These are phyloP conservation scores for Parathielavia appendiculata DNA, from an alignment of 495 filamentous ascomycete species.

Conservation along the genomic window DNA sequence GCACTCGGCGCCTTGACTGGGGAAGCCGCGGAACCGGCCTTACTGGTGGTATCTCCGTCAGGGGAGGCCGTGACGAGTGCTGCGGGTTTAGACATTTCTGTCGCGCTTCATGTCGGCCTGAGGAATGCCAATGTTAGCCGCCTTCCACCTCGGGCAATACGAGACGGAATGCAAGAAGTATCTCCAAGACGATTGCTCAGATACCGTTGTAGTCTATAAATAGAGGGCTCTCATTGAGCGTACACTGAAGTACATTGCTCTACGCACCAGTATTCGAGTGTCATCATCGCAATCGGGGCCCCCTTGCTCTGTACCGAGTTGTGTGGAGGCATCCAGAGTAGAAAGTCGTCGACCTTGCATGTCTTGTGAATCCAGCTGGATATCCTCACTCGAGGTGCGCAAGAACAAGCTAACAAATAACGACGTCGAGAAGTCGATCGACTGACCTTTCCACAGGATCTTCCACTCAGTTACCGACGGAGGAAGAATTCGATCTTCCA, in stretches of 20 bases:
- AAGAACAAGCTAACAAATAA: conserved; percentile 1
- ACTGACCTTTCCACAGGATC: conserved; percentile 29
- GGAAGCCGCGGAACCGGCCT: not conserved
- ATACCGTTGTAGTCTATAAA: conserved; percentile 99
- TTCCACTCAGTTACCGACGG: conserved; percentile 18
- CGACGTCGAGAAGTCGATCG: not conserved
- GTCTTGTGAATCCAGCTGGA: too few relatives aligned
- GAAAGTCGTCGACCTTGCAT: too few relatives aligned
- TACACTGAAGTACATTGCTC: conserved; percentile 60
- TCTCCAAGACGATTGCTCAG: conserved; percentile 51
- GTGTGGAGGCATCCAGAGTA: too few relatives aligned
- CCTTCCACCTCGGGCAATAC: too few relatives aligned
- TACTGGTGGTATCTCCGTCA: conserved; percentile 3
- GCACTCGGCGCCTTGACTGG: not conserved
- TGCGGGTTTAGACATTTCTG: conserved; percentile 38
- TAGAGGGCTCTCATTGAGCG: conserved; percentile 64
- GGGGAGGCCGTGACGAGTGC: conserved; percentile 10
- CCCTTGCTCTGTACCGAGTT: too few relatives aligned
- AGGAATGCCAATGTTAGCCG: not conserved
- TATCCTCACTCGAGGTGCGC: not conserved
- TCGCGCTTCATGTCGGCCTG: conserved; percentile 37
- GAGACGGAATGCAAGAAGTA: not conserved
- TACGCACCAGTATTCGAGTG: conserved; percentile 49
- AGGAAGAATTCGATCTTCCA: conserved; percentile 10
- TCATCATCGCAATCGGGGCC: conserved; percentile 53